Evolutionary conservation across 495 filamentous ascomycete genomes (phyloP).

Genomic region (Hyaloscypha variabilis): DNA sequence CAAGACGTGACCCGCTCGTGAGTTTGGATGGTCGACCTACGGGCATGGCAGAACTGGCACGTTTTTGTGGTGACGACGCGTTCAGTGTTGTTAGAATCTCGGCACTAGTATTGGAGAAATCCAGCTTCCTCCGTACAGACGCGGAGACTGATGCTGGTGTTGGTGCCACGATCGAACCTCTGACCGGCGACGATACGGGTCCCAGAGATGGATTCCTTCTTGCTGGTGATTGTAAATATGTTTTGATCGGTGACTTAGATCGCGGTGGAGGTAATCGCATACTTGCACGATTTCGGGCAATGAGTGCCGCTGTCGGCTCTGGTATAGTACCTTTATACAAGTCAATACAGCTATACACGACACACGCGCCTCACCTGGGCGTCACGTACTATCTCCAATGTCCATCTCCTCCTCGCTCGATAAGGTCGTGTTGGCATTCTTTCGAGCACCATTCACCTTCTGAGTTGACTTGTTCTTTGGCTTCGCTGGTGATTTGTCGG

Average conservation of each 20-base stretch:
- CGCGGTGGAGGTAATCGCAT: conserved; percentile 40
- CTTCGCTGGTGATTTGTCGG: conserved; percentile 82
- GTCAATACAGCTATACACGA: conserved; percentile 13
- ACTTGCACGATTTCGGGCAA: conserved; percentile 26
- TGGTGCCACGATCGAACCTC: conserved; percentile 27
- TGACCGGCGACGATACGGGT: conserved; percentile 27
- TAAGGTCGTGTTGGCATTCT: conserved; percentile 25
- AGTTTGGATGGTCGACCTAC: conserved; percentile 5
- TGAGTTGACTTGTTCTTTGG: conserved; percentile 34
- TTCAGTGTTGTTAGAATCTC: not conserved
- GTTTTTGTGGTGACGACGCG: conserved; percentile 18
- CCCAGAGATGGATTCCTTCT: conserved; percentile 32
- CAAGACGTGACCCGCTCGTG: conserved; percentile 4
- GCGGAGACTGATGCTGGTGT: conserved; percentile 13
- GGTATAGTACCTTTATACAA: conserved; percentile 45
- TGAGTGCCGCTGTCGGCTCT: conserved; percentile 42
- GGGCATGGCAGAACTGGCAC: conserved; percentile 9
- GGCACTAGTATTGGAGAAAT: conserved; percentile 28
- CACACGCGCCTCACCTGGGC: not conserved
- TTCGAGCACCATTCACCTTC: not conserved
- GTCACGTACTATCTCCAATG: conserved; percentile 28
- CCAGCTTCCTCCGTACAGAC: conserved; percentile 25
- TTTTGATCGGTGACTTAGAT: conserved; percentile 38
- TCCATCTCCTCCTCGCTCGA: conserved; percentile 34
- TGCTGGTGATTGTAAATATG: conserved; percentile 33